phyloP scores from a whole-genome alignment of 768 basidiomycete genomes.

The Phylloporus sp. region DNA sequence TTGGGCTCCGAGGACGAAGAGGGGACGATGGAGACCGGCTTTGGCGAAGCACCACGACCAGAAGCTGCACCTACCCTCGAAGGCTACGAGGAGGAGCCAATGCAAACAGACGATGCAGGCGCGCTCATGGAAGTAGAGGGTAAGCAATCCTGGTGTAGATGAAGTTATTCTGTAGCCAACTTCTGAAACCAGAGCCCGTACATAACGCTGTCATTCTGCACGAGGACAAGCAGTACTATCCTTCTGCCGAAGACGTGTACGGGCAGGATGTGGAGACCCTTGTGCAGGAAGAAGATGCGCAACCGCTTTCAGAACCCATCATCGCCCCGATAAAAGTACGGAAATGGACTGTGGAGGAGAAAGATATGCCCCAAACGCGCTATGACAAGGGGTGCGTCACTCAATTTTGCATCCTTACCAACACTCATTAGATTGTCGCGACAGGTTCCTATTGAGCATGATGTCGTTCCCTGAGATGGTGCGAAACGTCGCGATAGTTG shows the following conservation, averaged over 20 bases:
- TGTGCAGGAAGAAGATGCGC: constrained; percentile 97
- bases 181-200: constrained; percentile 52
- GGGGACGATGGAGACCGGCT: constrained; percentile 49
- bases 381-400: constrained; percentile 86
- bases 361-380: constrained; percentile 93
- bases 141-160: constrained; percentile 29
- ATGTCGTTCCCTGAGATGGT: constrained; percentile 90
- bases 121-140: constrained; percentile 87
- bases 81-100: constrained; percentile 74
- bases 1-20: constrained; percentile 74
- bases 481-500: constrained; percentile 93
- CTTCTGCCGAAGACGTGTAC: constrained; percentile 86
- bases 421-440: constrained; percentile 8
- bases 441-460: constrained; percentile 88
- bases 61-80: constrained; percentile 59
- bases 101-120: constrained; percentile 49
- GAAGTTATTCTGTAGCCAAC: constrained; percentile 1
- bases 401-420: not conserved
- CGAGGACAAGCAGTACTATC: constrained; percentile 98
- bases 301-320: constrained; percentile 92
- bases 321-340: constrained; percentile 92
- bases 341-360: constrained; percentile 93
- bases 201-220: constrained; percentile 86
- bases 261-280: constrained; percentile 92
- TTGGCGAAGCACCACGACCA: constrained; percentile 33